Conservation (phyloP, 2,329 filamentous ascomycete species). For the Apiospora sp. region DNA sequence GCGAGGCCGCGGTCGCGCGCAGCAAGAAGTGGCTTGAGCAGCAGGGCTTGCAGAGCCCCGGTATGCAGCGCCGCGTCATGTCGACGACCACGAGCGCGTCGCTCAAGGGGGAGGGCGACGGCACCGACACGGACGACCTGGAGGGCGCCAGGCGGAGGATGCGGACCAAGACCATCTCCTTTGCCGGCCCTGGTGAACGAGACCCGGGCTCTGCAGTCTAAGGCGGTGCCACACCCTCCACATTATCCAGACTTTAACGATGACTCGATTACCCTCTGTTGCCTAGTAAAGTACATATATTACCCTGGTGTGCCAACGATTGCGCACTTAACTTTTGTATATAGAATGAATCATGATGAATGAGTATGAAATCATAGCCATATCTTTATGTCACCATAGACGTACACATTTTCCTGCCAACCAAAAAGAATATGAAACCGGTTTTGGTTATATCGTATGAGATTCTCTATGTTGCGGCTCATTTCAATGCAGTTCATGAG, state of each 20-base stretch:
- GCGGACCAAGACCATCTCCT: slow-evolving; percentile 33
- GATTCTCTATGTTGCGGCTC: neutral
- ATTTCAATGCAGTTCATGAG: too few species aligned
- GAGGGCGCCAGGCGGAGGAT: neutral
- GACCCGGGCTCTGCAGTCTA: slow-evolving; percentile 19
- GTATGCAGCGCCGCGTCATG: slow-evolving; percentile 22
- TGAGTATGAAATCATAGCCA: neutral
- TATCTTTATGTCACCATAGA: neutral
- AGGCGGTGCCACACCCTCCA: too few species aligned
- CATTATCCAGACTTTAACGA: neutral
- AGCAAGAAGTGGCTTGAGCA: slow-evolving; percentile 22
- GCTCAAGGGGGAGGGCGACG: slow-evolving; percentile 32
- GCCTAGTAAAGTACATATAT: neutral
- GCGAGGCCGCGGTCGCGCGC: slow-evolving; percentile 24
- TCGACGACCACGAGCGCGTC: slow-evolving; percentile 28
- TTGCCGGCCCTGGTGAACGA: slow-evolving; percentile 24
- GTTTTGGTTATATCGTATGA: too few species aligned
- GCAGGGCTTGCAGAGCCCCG: slow-evolving; percentile 25
- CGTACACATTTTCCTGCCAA: neutral
- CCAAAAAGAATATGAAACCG: neutral
- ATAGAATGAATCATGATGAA: slow-evolving; percentile 17
- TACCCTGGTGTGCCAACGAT: neutral
- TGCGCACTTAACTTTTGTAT: neutral
- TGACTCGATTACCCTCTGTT: neutral
- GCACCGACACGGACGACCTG: slow-evolving; percentile 27